These are phyloP conservation scores for Pterulicium gracile DNA, from an alignment of 1,284 basidiomycete genomes.

Conservation along the genomic window DNA sequence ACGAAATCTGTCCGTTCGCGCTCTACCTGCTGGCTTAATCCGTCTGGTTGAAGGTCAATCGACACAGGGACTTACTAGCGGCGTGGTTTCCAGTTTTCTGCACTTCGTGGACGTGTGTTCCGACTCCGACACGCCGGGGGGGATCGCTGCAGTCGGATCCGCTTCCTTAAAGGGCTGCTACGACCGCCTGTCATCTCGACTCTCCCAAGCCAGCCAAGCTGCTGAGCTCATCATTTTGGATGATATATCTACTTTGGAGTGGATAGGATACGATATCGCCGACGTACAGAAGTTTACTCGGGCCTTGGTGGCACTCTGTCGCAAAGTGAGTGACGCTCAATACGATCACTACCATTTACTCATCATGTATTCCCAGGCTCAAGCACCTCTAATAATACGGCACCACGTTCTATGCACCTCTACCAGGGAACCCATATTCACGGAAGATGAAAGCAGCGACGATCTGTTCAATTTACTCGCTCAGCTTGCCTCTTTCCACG, in stretches of 20 bases:
- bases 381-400: background rate
- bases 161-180: background rate
- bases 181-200: background rate
- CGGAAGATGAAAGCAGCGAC: background rate
- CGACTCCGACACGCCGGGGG: background rate
- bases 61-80: background rate
- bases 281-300: background rate
- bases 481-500: background rate
- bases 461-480: background rate
- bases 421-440: background rate
- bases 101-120: background rate
- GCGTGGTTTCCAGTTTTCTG: background rate
- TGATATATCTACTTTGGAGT: background rate
- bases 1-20: background rate
- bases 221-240: background rate
- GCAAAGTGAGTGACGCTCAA: background rate
- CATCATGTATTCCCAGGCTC: background rate
- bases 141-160: background rate
- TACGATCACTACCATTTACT: background rate
- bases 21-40: too few species aligned
- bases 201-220: background rate
- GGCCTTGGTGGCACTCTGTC: background rate
- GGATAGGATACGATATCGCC: background rate
- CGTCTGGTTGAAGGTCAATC: background rate
- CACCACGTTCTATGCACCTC: background rate